Conservation (phyloP, 129 eudicot species). For the Flaveria brownii region DNA sequence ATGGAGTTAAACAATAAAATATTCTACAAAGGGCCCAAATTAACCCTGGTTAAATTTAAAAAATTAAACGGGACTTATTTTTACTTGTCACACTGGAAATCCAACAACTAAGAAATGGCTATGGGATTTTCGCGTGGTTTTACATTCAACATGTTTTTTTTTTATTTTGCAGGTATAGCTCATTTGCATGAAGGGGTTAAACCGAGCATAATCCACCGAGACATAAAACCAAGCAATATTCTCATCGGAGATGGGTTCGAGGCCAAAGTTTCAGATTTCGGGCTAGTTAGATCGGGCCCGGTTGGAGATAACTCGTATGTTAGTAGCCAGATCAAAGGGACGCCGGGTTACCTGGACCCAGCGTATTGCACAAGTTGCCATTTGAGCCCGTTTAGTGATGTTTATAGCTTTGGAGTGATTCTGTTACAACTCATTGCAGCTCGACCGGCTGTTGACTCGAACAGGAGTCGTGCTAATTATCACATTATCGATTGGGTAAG, state of each 20-base stretch:
- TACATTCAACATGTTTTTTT: not conserved
- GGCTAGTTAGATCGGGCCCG: constrained; percentile 73
- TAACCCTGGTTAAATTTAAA: too few relatives aligned
- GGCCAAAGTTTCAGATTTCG: constrained; percentile 85
- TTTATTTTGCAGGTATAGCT: constrained; percentile 50
- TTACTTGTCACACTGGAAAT: too few relatives aligned
- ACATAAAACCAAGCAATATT: constrained; percentile 80
- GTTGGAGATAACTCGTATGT: constrained; percentile 73
- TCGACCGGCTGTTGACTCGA: constrained; percentile 66
- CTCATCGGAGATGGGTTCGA: constrained; percentile 66
- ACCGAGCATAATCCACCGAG: constrained; percentile 79
- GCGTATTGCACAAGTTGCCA: constrained; percentile 72
- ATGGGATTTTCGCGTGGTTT: not conserved
- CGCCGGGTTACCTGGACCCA: constrained; percentile 85
- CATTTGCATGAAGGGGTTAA: constrained; percentile 70
- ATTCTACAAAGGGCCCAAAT: too few relatives aligned
- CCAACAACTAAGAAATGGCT: too few relatives aligned
- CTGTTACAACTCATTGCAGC: constrained; percentile 79
- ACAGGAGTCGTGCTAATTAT: constrained; percentile 34
- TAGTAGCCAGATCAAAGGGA: constrained; percentile 77
- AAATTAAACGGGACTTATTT: too few relatives aligned
- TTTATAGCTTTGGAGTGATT: constrained; percentile 79
- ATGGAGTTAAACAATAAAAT: too few relatives aligned
- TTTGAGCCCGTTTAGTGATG: constrained; percentile 74
- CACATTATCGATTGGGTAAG: constrained; percentile 82